Conservation (phyloP, 2,329 filamentous ascomycete genomes). For the Fusarium brachygibbosum region DNA sequence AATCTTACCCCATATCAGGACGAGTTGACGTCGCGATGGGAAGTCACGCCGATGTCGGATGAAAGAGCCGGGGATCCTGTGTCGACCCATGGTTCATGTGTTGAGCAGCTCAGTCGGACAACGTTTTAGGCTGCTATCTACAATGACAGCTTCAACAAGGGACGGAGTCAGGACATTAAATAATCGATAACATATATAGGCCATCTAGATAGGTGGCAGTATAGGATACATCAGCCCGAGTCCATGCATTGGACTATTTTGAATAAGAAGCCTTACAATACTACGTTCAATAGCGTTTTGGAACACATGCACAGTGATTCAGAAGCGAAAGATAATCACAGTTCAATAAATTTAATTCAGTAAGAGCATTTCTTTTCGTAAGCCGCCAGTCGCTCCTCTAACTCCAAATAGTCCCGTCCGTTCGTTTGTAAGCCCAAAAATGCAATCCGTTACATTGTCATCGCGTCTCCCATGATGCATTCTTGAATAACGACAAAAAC, state of each 20-base stretch:
- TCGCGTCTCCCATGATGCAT: slow-evolving; percentile 33
- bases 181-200: neutral
- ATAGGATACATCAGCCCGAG: neutral
- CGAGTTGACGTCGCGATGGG: slow-evolving; percentile 37
- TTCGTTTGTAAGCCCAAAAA: slow-evolving; percentile 30
- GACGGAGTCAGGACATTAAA: neutral
- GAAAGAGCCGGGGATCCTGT: neutral
- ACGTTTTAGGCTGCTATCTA: slow-evolving; percentile 34
- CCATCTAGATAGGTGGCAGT: neutral
- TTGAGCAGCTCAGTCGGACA: slow-evolving; percentile 44
- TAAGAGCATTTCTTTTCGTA: slow-evolving; percentile 36
- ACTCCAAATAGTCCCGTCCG: slow-evolving; percentile 36
- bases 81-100: slow-evolving; percentile 38
- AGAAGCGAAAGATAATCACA: neutral
- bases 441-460: slow-evolving; percentile 27
- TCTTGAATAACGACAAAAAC: slow-evolving; percentile 37
- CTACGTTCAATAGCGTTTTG: neutral
- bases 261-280: neutral
- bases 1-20: slow-evolving; percentile 29
- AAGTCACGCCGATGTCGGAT: slow-evolving; percentile 8
- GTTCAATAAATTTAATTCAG: slow-evolving; percentile 19
- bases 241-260: neutral
- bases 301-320: neutral
- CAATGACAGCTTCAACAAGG: neutral
- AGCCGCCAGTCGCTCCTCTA: slow-evolving; percentile 35